phyloP scores from a whole-genome alignment of 352 stramenopile genomes.

The Saprolegnia parasitica region DNA sequence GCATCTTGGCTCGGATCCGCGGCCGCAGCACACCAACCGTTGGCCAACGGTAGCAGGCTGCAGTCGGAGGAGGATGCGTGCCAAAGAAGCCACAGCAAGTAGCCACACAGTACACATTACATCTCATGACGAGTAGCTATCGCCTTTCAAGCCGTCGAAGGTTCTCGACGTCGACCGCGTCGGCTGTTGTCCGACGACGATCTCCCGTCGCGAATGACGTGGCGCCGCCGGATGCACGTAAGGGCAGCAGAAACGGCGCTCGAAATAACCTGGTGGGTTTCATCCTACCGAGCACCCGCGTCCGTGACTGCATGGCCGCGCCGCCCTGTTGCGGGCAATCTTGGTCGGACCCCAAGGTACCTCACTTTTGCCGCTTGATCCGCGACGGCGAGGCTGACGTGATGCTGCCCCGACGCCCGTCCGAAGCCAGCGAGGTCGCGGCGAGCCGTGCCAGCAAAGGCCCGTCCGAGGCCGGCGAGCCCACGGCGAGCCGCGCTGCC shows the following conservation, averaged over 20 bases:
- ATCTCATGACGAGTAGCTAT: too few relatives aligned
- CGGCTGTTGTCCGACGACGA: too few relatives aligned
- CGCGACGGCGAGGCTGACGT: conserved; percentile 23
- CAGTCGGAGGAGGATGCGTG: too few relatives aligned
- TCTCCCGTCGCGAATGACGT: background rate
- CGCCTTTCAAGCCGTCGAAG: too few relatives aligned
- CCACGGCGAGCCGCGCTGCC: background rate
- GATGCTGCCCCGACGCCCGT: background rate
- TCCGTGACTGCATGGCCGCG: background rate
- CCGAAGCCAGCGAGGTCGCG: background rate
- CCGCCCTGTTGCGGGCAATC: conserved; percentile 51
- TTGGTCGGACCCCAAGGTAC: conserved; percentile 53
- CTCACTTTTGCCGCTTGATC: conserved; percentile 66
- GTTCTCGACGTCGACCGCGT: too few relatives aligned
- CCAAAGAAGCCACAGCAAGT: too few relatives aligned
- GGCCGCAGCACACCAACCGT: too few relatives aligned
- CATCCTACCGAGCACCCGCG: background rate
- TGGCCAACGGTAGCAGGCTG: too few relatives aligned
- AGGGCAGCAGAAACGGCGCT: conserved; percentile 7
- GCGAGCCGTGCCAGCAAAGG: background rate
- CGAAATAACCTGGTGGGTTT: conserved; percentile 11
- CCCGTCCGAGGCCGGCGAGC: background rate
- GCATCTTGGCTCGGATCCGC: too few relatives aligned
- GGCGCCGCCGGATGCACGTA: background rate
- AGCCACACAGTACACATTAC: too few relatives aligned